Evolutionary conservation across 495 filamentous ascomycete genomes (phyloP), one percentile per base, ranked within the genome.

Genomic region (Penicillium nucicola): DNA sequence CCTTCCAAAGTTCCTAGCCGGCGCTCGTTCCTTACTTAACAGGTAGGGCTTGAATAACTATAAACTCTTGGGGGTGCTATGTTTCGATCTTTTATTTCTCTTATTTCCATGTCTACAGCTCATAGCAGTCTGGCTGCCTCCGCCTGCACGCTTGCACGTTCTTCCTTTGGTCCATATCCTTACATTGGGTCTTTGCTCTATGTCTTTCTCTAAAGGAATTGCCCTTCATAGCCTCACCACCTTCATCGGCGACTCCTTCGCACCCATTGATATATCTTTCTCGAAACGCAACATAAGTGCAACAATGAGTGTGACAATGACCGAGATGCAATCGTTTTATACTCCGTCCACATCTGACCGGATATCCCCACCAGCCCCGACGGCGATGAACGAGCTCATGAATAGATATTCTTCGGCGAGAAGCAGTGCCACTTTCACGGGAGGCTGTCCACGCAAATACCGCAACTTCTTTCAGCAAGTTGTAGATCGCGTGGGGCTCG

Each of bases 401-500:
- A 69, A 34, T 36, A 71, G 66, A 45, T 70, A 67, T 44, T 68
- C 68, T 2, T 69, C 68, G 10, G 56, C 58, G 63, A 53, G 56
- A 25, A 42, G 46, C 18, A 57, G 23, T 7, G 8, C 45, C 30
- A 45, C 59, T 12, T 28, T 28, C 25, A 28, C 7, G 25, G 25
- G 23, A 1, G 25, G 25, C 7, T 28, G 0, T 8, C 2, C 25
- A 28, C 25, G 25, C 25, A 28, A 28, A 28, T 28, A 28, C 13
- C 61, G 58, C 23, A 68, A 66, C 42, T 45, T 62, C 4, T 13
- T 71, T 25, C 65, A 65, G 46, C 65, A 68, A 20, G 31, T 78
- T 32, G 48, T 77, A 45, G 76, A 79, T 45, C 79, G 79, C 61
- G 68, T 87, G 20, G 77, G 77, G 53, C 76, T 84, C 41, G 86